Evolutionary conservation across 31 red algal genomes (phyloP).

Genomic region (Asparagopsis taxiformis): DNA sequence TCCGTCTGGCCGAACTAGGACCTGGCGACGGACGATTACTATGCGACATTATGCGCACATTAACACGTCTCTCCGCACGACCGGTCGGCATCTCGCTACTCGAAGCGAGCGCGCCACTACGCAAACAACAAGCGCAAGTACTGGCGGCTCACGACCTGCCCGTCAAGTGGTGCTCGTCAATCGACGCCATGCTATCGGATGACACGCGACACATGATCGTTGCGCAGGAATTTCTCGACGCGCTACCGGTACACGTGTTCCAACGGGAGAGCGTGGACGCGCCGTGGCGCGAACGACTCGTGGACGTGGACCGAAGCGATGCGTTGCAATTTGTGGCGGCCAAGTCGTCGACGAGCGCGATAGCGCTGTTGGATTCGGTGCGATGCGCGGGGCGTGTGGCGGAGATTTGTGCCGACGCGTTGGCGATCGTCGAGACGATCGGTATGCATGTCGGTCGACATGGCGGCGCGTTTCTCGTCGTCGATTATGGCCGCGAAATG

Average conservation of each 20-base stretch:
- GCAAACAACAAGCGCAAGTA: no score
- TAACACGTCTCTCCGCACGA: no score
- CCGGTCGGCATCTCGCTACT: no score
- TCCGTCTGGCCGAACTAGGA: no score
- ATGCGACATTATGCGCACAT: no score
- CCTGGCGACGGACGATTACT: no score
- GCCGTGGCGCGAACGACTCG: conserved; percentile 67
- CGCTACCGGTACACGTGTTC: conserved; percentile 91
- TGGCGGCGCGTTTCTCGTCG: conserved; percentile 62
- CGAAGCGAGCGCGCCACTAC: no score
- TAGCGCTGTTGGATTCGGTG: conserved; percentile 36
- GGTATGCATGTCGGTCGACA: conserved; percentile 8
- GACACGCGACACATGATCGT: conserved; percentile 45
- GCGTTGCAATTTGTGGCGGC: conserved; percentile 59
- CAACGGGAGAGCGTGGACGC: conserved; percentile 19
- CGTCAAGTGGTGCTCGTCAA: conserved; percentile 26
- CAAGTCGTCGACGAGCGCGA: conserved; percentile 39
- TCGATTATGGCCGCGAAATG: conserved; percentile 79
- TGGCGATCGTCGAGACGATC: conserved; percentile 33
- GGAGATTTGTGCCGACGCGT: conserved; percentile 54
- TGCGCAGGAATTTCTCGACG: conserved; percentile 98
- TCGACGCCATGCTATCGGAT: conserved; percentile 12
- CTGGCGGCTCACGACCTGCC: no score
- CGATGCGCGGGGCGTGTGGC: conserved; percentile 1
- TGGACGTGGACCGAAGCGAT: conserved; percentile 25